Conservation (phyloP, 805 yeast species). For the Vanderwaltozyma tropicalis region DNA sequence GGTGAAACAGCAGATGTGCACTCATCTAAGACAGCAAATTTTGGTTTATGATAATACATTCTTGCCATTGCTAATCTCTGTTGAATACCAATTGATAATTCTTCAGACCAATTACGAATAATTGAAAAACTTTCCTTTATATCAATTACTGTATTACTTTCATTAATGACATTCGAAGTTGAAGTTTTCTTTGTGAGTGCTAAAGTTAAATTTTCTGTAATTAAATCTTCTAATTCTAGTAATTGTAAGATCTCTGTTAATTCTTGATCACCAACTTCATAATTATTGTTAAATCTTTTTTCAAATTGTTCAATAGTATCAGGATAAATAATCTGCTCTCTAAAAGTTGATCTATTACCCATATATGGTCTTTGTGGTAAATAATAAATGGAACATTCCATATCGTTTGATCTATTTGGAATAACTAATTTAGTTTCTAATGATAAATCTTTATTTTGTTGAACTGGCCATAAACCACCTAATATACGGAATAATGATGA, state of each 20-base stretch:
- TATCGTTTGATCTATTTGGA: constrained; percentile 28
- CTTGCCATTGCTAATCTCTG: constrained; percentile 91
- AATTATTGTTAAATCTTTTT: constrained; percentile 21
- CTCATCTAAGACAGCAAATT: constrained; percentile 90
- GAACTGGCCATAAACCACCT: constrained; percentile 90
- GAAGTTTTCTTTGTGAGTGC: constrained; percentile 19
- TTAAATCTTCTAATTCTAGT: constrained; percentile 49
- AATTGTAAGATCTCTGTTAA: constrained; percentile 44
- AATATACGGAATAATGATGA: constrained; percentile 82
- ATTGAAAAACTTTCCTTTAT: constrained; percentile 51
- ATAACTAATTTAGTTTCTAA: constrained; percentile 35
- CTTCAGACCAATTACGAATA: constrained; percentile 77
- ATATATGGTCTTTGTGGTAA: constrained; percentile 89
- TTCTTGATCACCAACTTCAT: constrained; percentile 33
- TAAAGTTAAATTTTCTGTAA: constrained; percentile 36
- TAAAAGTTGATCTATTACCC: constrained; percentile 51
- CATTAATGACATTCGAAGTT: neutral
- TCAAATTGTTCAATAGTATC: constrained; percentile 52
- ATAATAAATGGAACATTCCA: constrained; percentile 49
- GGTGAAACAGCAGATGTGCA: constrained; percentile 92
- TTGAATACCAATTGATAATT: constrained; percentile 82
- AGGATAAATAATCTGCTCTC: constrained; percentile 87
- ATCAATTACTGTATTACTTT: constrained; percentile 8
- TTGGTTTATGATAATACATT: constrained; percentile 81
- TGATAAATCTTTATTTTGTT: constrained; percentile 43